Base-by-base conservation (phyloP, 371 early-diverging fungal species). In the Mycotypha africana region DNA sequence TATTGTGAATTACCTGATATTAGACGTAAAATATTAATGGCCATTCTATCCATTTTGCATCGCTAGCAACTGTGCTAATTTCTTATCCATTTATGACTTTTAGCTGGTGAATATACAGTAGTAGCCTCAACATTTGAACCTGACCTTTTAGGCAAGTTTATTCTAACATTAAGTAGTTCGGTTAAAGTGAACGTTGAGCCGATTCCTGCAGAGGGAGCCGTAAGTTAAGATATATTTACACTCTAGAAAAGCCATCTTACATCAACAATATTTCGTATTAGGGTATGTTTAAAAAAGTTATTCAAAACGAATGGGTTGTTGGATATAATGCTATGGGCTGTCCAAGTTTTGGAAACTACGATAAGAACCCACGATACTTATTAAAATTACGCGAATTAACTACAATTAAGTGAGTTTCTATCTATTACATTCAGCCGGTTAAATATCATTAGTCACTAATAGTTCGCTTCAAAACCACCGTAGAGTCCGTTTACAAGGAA, bases 151-250 rank as follows among this genome's bases (percentile, higher is more conserved):
- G 88, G 86, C 25, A 71, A 78, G 25, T 90, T 82, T 57, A 78
- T 74, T 35, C 58, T 90, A 24, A 79, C 84, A 3, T 61, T 85
- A 9, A 74, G 76, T 26, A 75, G 82, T 34, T 76, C 66, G 26
- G 41, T 53, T 2, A 50, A 65, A 15, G 56, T 86, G 16, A 40
- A 60, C 6, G 34, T 81, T 7, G 69, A 74, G 3, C 54, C 81
- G 5, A 84, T 89, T 43, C 84, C 89, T 9, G 56, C 75, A n/a
- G 89, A 89, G 58, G 89, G 89, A 49, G 88, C 87, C 14, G 89
- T 86, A 58, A 76, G 80, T 42, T 28, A 8, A 5, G 5, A 28
- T 8, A 28, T 28, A 28, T 28, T 5, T 28, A 11, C 28, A 28
- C 11, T n/a, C n/a, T n/a, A n/a, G n/a, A n/a, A n/a, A n/a, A n/a